Evolutionary conservation across 179 eudicot genomes (phyloP).

Genomic region (Spergularia azorica): DNA sequence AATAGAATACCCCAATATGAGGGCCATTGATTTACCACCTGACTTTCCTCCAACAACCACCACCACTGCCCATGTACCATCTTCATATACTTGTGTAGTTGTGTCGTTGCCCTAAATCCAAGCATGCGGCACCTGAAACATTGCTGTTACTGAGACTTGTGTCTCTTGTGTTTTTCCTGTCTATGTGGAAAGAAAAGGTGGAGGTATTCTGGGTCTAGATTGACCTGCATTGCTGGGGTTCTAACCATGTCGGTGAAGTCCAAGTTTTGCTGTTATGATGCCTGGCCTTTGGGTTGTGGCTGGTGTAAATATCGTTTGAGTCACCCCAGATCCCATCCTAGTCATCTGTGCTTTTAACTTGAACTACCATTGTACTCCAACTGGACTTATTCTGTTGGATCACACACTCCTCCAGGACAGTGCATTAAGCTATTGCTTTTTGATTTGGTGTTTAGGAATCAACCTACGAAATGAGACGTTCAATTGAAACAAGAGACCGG

Average conservation of each 20-base stretch:
- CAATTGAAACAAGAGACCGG: slow-evolving; percentile 50
- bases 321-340: neutral
- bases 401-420: neutral
- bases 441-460: slow-evolving; percentile 42
- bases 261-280: neutral
- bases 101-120: neutral
- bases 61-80: neutral
- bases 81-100: neutral
- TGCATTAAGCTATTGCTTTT: neutral
- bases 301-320: neutral
- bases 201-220: neutral
- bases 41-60: neutral
- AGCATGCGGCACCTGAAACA: neutral
- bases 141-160: neutral
- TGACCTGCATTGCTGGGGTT: neutral
- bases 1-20: neutral
- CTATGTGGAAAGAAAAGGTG: neutral
- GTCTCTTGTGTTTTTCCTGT: neutral
- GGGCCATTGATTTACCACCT: neutral
- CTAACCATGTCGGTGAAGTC: neutral
- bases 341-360: neutral
- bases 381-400: slow-evolving; percentile 12
- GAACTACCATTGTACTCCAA: neutral
- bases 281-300: slow-evolving; percentile 1
- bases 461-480: slow-evolving; percentile 51